Percentiles rank a stretch among this genome's conserved stretches.
phyloP scores from a whole-genome alignment of 495 filamentous ascomycete genomes.

The Endocarpon pusillum region DNA sequence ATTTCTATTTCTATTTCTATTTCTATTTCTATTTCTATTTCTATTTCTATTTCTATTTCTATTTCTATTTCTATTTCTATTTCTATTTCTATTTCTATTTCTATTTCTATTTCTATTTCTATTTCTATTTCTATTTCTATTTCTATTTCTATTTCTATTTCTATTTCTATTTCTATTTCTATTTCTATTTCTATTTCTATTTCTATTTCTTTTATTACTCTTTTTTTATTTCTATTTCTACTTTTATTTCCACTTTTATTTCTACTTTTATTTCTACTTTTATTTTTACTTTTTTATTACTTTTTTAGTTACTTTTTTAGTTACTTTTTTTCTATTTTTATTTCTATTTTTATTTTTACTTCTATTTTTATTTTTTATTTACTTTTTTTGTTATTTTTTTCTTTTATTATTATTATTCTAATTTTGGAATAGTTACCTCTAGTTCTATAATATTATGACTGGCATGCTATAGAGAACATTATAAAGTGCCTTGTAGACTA shows the following conservation, averaged over 20 bases:
- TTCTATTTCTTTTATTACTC: not conserved
- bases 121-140: not conserved
- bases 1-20: no score
- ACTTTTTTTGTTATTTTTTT: no score
- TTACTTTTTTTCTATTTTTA: no score
- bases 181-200: not conserved
- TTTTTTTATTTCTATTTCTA: not conserved
- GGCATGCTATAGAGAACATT: no score
- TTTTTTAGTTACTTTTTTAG: no score
- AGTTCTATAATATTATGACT: no score
- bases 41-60: not conserved
- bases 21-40: no score
- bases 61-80: not conserved
- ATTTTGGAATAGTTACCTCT: no score
- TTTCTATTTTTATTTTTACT: no score
- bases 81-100: not conserved
- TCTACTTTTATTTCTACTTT: not conserved
- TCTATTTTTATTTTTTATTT: no score
- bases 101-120: not conserved
- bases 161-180: not conserved
- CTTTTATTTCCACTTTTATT: not conserved
- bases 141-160: not conserved
- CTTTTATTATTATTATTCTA: no score
- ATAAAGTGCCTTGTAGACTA: no score
- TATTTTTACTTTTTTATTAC: not conserved